Evolutionary conservation across 1,284 basidiomycete genomes (phyloP).

Genomic region (Agaricales sp.): DNA sequence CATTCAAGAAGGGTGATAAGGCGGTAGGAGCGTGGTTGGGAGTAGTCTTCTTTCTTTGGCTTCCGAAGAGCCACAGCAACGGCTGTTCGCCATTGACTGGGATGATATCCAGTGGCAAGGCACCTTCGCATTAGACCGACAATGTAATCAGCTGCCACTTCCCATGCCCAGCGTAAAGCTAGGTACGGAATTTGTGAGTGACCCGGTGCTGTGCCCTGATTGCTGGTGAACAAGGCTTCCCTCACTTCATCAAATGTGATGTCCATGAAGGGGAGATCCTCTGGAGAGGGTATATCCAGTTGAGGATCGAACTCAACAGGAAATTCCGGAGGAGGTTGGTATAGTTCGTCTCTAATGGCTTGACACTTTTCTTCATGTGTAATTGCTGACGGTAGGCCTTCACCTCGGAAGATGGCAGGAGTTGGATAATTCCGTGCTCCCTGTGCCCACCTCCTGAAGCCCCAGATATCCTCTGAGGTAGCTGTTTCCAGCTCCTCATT

Average conservation of each 20-base stretch:
- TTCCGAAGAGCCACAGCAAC: constrained; percentile 17
- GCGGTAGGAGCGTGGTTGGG: constrained; percentile 17
- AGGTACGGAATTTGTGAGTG: constrained; percentile 11
- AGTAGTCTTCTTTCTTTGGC: constrained; percentile 17
- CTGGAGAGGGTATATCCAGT: no score
- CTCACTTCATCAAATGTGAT: constrained; percentile 10
- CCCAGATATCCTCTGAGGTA: neutral
- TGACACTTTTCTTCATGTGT: constrained; percentile 16
- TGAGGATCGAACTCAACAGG: no score
- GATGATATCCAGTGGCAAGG: constrained; percentile 14
- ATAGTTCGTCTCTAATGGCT: constrained; percentile 14
- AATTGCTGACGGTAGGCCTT: neutral
- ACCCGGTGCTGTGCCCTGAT: constrained; percentile 11
- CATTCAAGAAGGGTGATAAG: constrained; percentile 19
- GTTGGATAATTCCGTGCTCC: neutral
- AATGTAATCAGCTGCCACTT: neutral
- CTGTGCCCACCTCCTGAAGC: neutral
- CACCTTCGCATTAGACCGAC: constrained; percentile 6
- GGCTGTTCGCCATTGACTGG: constrained; percentile 11
- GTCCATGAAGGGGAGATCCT: constrained; percentile 11
- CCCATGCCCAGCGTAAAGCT: constrained; percentile 12
- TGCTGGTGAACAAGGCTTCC: constrained; percentile 9
- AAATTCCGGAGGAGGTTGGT: constrained; percentile 13
- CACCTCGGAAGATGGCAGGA: neutral
- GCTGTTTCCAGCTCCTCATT: neutral